These are phyloP conservation scores for Phaeodactylum tricornutum DNA, from an alignment of 108 stramenopile species.

Conservation along the genomic window DNA sequence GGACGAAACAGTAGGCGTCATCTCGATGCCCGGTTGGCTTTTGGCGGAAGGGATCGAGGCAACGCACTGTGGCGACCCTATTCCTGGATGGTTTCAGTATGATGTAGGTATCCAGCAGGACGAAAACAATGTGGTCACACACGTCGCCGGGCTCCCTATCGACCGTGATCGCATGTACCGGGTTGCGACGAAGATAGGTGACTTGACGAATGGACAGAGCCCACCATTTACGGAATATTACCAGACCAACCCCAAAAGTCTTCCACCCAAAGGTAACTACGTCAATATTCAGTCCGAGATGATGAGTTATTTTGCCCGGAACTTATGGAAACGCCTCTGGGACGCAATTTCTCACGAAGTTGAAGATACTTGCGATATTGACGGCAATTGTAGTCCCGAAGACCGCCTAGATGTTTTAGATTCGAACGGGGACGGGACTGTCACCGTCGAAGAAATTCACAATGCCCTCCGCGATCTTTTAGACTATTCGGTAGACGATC, in stretches of 20 bases:
- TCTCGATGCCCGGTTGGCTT: slow-evolving; percentile 34
- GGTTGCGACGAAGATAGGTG: slow-evolving; percentile 33
- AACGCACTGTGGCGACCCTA: slow-evolving; percentile 36
- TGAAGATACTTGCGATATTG: slow-evolving; percentile 11
- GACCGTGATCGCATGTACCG: slow-evolving; percentile 25
- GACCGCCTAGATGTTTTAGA: slow-evolving; percentile 20
- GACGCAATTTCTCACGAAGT: slow-evolving; percentile 9
- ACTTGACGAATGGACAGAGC: slow-evolving; percentile 39
- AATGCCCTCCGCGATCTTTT: slow-evolving; percentile 18
- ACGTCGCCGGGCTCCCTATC: slow-evolving; percentile 29
- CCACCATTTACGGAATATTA: slow-evolving; percentile 33
- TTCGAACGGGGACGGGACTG: slow-evolving; percentile 13
- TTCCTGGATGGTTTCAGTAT: slow-evolving; percentile 42
- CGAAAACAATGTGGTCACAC: slow-evolving; percentile 20
- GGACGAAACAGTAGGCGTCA: slow-evolving; percentile 30
- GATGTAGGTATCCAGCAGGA: slow-evolving; percentile 32
- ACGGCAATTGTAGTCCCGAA: slow-evolving; percentile 3
- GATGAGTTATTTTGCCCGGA: slow-evolving; percentile 36
- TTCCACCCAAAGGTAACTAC: slow-evolving; percentile 35
- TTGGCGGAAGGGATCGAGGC: slow-evolving; percentile 23
- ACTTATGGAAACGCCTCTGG: slow-evolving; percentile 31
- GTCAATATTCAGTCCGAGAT: slow-evolving; percentile 38
- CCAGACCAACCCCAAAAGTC: slow-evolving; percentile 13
- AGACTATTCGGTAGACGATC: slow-evolving; percentile 20
- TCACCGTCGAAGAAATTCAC: slow-evolving; percentile 32